These are phyloP conservation scores for Ogataea sp. DNA, from an alignment of 805 yeast species.

Conservation along the genomic window DNA sequence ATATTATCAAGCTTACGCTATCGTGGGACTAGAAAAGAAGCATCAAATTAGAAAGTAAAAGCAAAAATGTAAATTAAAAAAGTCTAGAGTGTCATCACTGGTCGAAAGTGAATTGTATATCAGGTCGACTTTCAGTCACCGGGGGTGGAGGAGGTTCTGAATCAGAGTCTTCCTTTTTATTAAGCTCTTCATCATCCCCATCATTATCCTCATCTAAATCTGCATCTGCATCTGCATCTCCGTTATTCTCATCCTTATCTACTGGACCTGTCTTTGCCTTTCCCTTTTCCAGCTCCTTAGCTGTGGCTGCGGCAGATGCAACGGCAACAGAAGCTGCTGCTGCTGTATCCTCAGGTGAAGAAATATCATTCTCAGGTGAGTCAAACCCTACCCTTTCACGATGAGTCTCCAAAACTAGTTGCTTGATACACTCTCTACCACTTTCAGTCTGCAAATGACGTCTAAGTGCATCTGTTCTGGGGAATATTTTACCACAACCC, in stretches of 20 bases:
- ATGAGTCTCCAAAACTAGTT: constrained; percentile 38
- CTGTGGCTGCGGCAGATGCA: constrained; percentile 2
- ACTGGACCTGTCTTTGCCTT: not conserved
- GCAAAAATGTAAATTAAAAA: no score
- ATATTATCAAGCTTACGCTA: no score
- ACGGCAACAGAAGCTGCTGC: constrained; percentile 2
- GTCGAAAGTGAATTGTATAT: not conserved
- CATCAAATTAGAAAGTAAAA: no score
- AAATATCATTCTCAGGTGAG: not conserved
- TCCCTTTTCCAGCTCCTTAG: not conserved
- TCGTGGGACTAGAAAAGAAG: no score
- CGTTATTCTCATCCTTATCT: not conserved
- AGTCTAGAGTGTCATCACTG: not conserved
- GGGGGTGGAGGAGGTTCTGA: constrained; percentile 2
- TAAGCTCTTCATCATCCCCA: not conserved
- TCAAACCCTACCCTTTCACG: not conserved
- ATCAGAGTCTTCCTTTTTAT: not conserved
- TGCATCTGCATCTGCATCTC: not conserved
- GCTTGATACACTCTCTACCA: constrained; percentile 64
- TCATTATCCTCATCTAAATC: not conserved
- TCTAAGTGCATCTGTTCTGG: constrained; percentile 71
- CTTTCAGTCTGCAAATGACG: constrained; percentile 76
- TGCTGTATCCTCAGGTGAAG: not conserved
- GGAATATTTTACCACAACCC: constrained; percentile 81
- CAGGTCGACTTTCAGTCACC: not conserved